Evolutionary conservation across 2,329 filamentous ascomycete genomes (phyloP), one percentile per base, ranked within the genome.

Genomic region (Phaeosphaeriaceae sp.): DNA sequence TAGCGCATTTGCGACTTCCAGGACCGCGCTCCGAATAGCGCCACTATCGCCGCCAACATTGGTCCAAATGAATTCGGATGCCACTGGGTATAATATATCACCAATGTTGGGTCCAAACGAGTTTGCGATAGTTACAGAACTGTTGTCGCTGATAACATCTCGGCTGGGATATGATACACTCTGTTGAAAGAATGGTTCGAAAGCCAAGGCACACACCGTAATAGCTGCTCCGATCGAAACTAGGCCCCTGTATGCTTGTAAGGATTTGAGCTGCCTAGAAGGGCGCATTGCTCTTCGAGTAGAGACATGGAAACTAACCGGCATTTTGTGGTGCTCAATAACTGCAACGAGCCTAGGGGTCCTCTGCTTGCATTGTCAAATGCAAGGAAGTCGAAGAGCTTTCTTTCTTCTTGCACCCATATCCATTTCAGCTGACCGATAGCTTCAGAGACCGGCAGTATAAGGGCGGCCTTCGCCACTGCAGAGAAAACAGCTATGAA

Each of bases 361-460:
- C 65, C 66, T 13, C 63, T 56, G 55, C 60, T 62, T 1, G 64
- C 66, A n/a, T 54, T 52, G 33, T 71, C 67, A 21, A 54, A 67
- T 0, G 58, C 22, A 13, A 56, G 45, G 10, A 68, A 66, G 40
- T 66, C 62, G 52, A 56, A 61, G 3, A 68, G 41, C 1, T 51
- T 58, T 5, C 49, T 50, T 15, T 59, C 57, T 3, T 57, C 36
- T 19, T 52, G 48, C 15, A 69, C 67, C 65, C 63, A 68, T 17
- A 66, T 46, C 68, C 67, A 68, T 31, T 69, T 69, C n/a, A 69
- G 51, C 47, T 69, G 65, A 9, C 65, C 65, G 50, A 69, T 64
- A 1, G 65, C 61, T 44, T 69, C 63, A 3, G 63, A 63, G 2
- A 68, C 54, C 2, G 67, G 63, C 6, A 69, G 22, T 36, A 69